These are phyloP conservation scores for Spiromastix sp. DNA, from an alignment of 2,329 filamentous ascomycete species.

Conservation along the genomic window DNA sequence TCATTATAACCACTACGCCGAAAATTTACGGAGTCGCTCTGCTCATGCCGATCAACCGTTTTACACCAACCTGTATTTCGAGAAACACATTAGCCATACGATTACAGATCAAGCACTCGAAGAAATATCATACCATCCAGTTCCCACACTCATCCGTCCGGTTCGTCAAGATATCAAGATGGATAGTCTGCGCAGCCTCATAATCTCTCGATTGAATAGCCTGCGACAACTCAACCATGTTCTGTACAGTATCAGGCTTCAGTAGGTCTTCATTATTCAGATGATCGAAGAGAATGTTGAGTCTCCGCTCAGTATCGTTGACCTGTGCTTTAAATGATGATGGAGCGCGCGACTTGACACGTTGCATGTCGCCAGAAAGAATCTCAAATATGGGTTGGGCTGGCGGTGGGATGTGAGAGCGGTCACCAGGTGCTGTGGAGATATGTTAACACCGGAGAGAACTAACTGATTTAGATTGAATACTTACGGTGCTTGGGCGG, in stretches of 20 bases:
- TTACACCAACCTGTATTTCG: constrained; percentile 56
- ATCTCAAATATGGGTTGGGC: constrained; percentile 74
- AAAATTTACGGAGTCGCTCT: constrained; percentile 52
- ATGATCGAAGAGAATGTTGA: constrained; percentile 91
- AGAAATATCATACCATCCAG: constrained; percentile 62
- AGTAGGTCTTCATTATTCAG: constrained; percentile 91
- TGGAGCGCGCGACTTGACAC: constrained; percentile 76
- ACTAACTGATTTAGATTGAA: background rate
- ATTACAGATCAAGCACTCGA: background rate
- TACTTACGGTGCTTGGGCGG: constrained; percentile 59
- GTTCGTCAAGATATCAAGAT: constrained; percentile 65
- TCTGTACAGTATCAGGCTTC: constrained; percentile 55
- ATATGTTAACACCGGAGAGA: too few species aligned
- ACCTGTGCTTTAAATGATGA: constrained; percentile 81
- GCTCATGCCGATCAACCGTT: constrained; percentile 70
- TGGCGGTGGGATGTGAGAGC: constrained; percentile 71
- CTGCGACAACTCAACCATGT: constrained; percentile 43
- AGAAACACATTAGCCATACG: constrained; percentile 6
- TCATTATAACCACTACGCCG: too few species aligned
- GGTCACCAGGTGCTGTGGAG: constrained; percentile 57
- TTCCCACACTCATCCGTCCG: constrained; percentile 72
- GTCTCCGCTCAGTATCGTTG: constrained; percentile 83
- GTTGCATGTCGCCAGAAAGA: constrained; percentile 73
- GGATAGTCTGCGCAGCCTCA: constrained; percentile 54
- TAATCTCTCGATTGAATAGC: constrained; percentile 62